These are phyloP conservation scores for Botrytis deweyae DNA, from an alignment of 2,329 filamentous ascomycete genomes.

Conservation along the genomic window DNA sequence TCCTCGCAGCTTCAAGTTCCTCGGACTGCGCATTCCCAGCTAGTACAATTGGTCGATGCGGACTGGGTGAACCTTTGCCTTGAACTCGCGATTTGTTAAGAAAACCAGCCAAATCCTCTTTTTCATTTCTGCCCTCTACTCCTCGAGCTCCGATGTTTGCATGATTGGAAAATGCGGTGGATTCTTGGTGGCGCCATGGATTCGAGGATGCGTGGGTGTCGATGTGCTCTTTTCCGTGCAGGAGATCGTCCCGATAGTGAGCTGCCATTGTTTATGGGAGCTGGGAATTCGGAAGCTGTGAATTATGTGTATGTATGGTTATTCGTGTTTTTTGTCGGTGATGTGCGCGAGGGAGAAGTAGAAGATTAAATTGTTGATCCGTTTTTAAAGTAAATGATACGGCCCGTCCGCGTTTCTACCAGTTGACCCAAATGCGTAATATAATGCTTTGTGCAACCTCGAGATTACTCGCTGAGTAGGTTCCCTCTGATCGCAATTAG, in stretches of 20 bases:
- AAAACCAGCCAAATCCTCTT: conserved; percentile 55
- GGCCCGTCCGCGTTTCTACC: background rate
- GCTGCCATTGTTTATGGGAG: conserved; percentile 31
- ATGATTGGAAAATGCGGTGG: conserved; percentile 49
- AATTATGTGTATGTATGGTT: background rate
- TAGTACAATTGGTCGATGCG: conserved; percentile 49
- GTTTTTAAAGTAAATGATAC: background rate
- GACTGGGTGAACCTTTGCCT: conserved; percentile 27
- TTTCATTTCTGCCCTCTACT: conserved; percentile 45
- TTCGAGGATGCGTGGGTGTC: conserved; percentile 58
- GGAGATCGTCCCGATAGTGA: conserved; percentile 29
- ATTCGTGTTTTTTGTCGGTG: background rate
- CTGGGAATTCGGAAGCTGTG: background rate
- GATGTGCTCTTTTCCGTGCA: conserved; percentile 33
- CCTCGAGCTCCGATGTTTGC: conserved; percentile 41
- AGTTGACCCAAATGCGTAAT: background rate
- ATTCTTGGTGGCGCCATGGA: conserved; percentile 65
- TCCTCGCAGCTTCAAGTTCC: conserved; percentile 14
- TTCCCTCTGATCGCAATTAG: background rate
- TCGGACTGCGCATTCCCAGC: conserved; percentile 29
- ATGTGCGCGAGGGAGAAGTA: background rate
- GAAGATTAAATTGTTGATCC: background rate
- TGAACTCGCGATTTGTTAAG: conserved; percentile 54
- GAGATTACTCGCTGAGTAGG: background rate
- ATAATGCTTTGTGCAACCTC: background rate